Evolutionary conservation across 768 basidiomycete species (phyloP), one percentile per base, ranked within the genome.

Genomic region (Lactarius tabidus): DNA sequence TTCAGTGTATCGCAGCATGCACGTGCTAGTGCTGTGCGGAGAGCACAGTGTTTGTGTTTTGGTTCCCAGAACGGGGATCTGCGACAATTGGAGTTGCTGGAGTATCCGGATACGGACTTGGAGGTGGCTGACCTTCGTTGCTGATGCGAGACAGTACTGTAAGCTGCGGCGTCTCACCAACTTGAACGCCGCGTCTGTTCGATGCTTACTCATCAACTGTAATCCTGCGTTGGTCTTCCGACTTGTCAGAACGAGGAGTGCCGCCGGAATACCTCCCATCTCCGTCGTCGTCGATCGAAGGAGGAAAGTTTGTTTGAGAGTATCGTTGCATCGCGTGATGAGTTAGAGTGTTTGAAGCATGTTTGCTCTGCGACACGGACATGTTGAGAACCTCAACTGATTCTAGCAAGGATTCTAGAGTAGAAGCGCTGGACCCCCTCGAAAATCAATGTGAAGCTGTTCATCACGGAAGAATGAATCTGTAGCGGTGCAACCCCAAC

Each of bases 321-420:
- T 35, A 3, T 55, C n/a, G 18, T 28, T 10, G 41, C 12, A 18
- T 28, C 26, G 41, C 41, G 18, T 53, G 10, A 53, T 29, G 7
- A 53, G 26, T 55, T 55, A 18, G 18, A 55, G 54, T 14, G 54
- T 33, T 55, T 55, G 54, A 23, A 55, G n/a, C 54, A 33, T 55
- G n/a, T 23, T 29, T 31, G 31, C 33, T 55, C 54, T 6, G 54
- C 9, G 18, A 55, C 26, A 26, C 15, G 23, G 23, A 26, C 48
- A 10, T 23, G 45, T 48, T 7, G 45, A 48, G 23, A 26, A 23
- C 48, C 14, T 26, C 26, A 17, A 28, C 48, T 48, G 23, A n/a
- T 26, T 48, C 45, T 23, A 31, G 53, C 6, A 28, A 23, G 23
- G 23, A n/a, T 26, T 48, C 45, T 23, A 31, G 53, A 33, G 18